A percentile compares a stretch with the other conserved stretches of the same genome.
phyloP scores from a whole-genome alignment of 495 filamentous ascomycete genomes.

The Xylaria palmicola region DNA sequence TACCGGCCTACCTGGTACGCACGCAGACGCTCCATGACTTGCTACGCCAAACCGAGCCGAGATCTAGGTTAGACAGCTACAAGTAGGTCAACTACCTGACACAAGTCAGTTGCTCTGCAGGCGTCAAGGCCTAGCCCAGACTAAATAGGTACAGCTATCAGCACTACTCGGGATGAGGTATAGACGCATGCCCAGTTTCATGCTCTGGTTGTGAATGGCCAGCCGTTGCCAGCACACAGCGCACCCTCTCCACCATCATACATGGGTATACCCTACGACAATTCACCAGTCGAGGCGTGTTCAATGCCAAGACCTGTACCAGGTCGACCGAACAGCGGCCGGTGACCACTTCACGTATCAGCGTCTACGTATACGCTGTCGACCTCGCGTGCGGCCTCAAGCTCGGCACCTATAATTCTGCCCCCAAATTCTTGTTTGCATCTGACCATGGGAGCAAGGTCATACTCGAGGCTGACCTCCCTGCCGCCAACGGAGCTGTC shows the following conservation, averaged over 20 bases:
- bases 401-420: not conserved
- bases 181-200: conserved; percentile 5
- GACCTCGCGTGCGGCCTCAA: not conserved
- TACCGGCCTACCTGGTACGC: too few relatives aligned
- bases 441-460: conserved; percentile 1
- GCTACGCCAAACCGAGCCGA: not conserved
- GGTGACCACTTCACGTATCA: not conserved
- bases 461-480: not conserved
- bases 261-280: conserved; percentile 12
- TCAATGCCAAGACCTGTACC: conserved; percentile 1
- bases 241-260: conserved; percentile 7
- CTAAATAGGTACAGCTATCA: not conserved
- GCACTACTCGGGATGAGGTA: conserved; percentile 6
- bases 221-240: conserved; percentile 13
- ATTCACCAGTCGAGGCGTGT: conserved; percentile 7
- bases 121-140: not conserved
- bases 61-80: too few relatives aligned
- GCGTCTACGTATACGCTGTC: not conserved
- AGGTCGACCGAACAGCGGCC: not conserved
- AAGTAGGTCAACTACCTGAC: not conserved
- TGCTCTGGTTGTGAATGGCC: conserved; percentile 9
- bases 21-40: not conserved
- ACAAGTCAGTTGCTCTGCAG: not conserved
- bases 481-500: not conserved
- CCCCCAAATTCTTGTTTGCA: not conserved